Conservation (phyloP, 1,139 yeast species). For the Pichia sp. region DNA sequence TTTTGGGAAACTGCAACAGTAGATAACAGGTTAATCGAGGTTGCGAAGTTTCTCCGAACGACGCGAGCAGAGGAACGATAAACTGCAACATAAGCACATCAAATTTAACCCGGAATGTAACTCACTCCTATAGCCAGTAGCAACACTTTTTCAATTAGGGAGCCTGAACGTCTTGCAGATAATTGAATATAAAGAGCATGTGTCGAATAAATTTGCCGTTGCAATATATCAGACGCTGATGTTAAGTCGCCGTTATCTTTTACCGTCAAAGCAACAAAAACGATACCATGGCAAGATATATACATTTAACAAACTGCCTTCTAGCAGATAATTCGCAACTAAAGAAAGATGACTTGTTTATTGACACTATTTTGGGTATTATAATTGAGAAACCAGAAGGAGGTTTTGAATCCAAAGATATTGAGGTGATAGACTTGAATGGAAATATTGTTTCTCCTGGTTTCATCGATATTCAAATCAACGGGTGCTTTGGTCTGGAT, state of each 20-base stretch:
- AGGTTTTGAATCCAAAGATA: neutral
- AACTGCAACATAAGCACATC: neutral
- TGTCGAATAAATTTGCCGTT: no score
- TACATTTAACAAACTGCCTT: constrained; percentile 46
- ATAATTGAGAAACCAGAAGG: constrained; percentile 35
- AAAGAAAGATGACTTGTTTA: constrained; percentile 41
- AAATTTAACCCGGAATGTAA: neutral
- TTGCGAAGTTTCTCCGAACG: neutral
- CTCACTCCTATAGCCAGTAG: neutral
- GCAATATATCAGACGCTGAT: no score
- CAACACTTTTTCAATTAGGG: neutral
- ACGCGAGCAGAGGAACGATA: neutral
- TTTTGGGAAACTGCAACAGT: neutral
- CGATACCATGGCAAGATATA: neutral
- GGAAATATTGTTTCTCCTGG: constrained; percentile 57
- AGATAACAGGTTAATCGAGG: neutral
- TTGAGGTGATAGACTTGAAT: constrained; percentile 40
- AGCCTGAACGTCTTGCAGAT: no score
- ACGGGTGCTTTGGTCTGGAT: constrained; percentile 59
- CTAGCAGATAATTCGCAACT: constrained; percentile 50
- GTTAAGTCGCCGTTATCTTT: no score
- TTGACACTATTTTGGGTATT: constrained; percentile 42
- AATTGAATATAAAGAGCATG: no score
- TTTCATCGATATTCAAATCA: constrained; percentile 56
- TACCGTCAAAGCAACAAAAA: neutral